Evolutionary conservation across 2,329 filamentous ascomycete species (phyloP).

Genomic region (Trichoderma oligosporum): DNA sequence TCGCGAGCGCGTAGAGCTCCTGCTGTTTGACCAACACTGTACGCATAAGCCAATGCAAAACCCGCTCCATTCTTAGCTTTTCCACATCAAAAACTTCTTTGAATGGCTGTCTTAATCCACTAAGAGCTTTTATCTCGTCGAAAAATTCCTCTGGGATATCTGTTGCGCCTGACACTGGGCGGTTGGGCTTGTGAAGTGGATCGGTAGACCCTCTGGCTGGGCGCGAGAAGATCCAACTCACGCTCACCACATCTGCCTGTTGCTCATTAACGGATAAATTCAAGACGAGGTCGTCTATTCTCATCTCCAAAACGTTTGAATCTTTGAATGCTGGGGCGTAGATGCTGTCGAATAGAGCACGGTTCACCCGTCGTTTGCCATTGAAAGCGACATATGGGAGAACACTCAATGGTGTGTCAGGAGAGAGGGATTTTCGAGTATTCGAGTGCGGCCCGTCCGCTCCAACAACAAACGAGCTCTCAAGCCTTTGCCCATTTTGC

Average conservation of each 20-base stretch:
- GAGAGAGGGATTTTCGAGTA: conserved; percentile 18
- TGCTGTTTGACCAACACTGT: conserved; percentile 6
- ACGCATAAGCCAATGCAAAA: conserved; percentile 19
- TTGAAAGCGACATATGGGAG: conserved; percentile 19
- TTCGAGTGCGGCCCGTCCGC: conserved; percentile 14
- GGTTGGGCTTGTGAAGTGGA: conserved; percentile 18
- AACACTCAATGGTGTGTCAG: conserved; percentile 4
- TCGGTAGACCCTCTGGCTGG: conserved; percentile 13
- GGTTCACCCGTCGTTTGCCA: conserved; percentile 13
- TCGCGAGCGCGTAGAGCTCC: conserved; percentile 3
- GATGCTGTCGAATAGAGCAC: conserved; percentile 13
- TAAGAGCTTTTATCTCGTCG: background rate
- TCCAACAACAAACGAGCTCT: conserved; percentile 3
- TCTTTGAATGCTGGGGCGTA: conserved; percentile 12
- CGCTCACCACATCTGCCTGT: conserved; percentile 5
- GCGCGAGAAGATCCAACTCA: conserved; percentile 18
- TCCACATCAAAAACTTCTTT: conserved; percentile 13
- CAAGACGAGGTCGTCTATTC: background rate
- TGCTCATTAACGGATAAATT: conserved; percentile 17
- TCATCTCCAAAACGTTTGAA: conserved; percentile 13
- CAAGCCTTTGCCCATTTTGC: conserved; percentile 6
- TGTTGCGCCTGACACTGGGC: conserved; percentile 16
- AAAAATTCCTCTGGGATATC: conserved; percentile 20
- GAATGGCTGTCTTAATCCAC: conserved; percentile 6
- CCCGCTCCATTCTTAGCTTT: conserved; percentile 2